A percentile compares a stretch with the other conserved stretches of the same genome.
Conservation (phyloP, 2,329 filamentous ascomycete genomes). For the Stylonectria norvegica region DNA sequence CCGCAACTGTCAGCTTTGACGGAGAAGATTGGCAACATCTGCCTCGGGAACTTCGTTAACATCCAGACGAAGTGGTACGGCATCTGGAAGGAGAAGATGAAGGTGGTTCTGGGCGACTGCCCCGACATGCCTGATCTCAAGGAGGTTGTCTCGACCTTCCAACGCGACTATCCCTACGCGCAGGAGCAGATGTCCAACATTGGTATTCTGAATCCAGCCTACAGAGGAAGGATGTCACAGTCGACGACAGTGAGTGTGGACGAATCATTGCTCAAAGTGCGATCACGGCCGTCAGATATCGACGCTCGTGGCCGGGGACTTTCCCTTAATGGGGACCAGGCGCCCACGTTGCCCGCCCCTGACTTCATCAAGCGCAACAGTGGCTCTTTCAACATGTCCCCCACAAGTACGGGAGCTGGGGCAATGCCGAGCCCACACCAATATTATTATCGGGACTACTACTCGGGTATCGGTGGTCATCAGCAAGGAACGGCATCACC, state of each 20-base stretch:
- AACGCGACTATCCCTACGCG: constrained; percentile 71
- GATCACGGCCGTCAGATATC: constrained; percentile 47
- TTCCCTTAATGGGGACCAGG: constrained; percentile 61
- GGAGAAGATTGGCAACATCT: constrained; percentile 78
- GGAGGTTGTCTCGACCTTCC: constrained; percentile 75
- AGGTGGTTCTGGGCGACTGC: constrained; percentile 65
- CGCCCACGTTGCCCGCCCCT: constrained; percentile 60
- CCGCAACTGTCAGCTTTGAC: constrained; percentile 80
- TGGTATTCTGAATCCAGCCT: constrained; percentile 74
- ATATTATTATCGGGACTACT: constrained; percentile 52
- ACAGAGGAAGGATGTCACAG: constrained; percentile 54
- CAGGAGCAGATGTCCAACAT: constrained; percentile 70
- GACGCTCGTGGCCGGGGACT: constrained; percentile 51
- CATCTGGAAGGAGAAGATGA: constrained; percentile 81
- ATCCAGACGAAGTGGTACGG: constrained; percentile 81
- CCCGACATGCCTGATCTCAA: constrained; percentile 61
- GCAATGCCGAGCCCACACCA: constrained; percentile 49
- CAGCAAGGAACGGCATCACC: constrained; percentile 56
- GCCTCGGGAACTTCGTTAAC: constrained; percentile 77
- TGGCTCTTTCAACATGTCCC: constrained; percentile 62
- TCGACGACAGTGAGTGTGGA: constrained; percentile 57
- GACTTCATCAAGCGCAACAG: constrained; percentile 65
- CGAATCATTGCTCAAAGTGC: constrained; percentile 47
- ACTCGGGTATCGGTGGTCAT: constrained; percentile 19
- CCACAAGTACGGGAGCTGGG: constrained; percentile 37